Base-by-base conservation (phyloP, 2,329 filamentous ascomycete genomes). In the Hortaea werneckii region DNA sequence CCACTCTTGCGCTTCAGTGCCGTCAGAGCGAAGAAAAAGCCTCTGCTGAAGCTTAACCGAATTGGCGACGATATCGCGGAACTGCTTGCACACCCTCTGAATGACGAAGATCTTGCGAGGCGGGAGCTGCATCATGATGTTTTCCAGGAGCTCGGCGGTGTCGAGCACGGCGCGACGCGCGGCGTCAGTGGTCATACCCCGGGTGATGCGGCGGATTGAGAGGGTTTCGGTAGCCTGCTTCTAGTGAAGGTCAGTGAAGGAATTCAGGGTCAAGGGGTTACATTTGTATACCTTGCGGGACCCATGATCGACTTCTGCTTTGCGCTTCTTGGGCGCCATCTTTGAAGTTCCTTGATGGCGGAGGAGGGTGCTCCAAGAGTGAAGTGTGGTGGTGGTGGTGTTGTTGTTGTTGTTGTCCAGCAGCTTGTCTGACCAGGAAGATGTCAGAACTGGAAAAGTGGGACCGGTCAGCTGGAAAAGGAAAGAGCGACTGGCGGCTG, bases 81-180 rank as follows among this genome's bases (percentile, higher is more conserved):
- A 46, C 30, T 41, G 26, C 9, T 10, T 29, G 35, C 48, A 52
- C 32, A 60, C 57, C 5, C 61, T 53, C 49, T 64, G 62, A 6
- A 48, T 46, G 26, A 62, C 52, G 28, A 64, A 55, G 6, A 65
- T 50, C 35, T 63, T 53, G 46, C 54, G 51, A 4, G 45, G 46
- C 32, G 48, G 51, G 1, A 67, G 59, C 6, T 61, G 47, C 6
- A 49, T 41, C 27, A 67, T 60, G 47, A 67, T 59, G 34, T 55
- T 45, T 51, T 66, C 63, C 44, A 66, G 58, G 43, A 67, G 60
- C 51, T 67, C 65, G 28, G 64, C 58, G 6, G 61, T 59, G 37
- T 52, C 34, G 50, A 67, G 50, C 29, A 65, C 62, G n/a, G 38
- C 37, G 9, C 41, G 37, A 13, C 40, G 20, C 2, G 28, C 20